Evolutionary conservation across 78 protist genomes (phyloP).

Genomic region (Dictyostelium firmibasis): DNA sequence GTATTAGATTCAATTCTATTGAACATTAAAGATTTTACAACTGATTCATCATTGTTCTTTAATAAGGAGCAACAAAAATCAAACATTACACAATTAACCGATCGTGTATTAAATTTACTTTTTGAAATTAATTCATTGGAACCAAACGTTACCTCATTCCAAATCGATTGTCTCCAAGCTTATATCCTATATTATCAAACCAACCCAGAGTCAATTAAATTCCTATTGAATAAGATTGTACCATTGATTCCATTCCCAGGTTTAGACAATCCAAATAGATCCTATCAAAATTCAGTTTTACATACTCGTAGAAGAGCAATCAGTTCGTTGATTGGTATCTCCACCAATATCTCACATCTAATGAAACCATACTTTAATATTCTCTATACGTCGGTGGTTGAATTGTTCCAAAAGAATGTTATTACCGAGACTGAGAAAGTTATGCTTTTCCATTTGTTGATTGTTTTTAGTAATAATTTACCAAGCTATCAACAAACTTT

Average conservation of each 20-base stretch:
- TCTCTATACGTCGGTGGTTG: slow-evolving; percentile 15
- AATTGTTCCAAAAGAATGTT: background rate
- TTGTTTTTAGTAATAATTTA: background rate
- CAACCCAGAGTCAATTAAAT: slow-evolving; percentile 48
- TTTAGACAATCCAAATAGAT: background rate
- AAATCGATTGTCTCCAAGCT: slow-evolving; percentile 49
- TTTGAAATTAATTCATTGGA: background rate
- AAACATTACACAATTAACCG: background rate
- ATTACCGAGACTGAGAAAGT: slow-evolving; percentile 39
- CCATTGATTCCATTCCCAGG: slow-evolving; percentile 26
- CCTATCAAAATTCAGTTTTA: background rate
- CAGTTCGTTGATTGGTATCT: background rate
- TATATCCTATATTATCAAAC: slow-evolving; percentile 20
- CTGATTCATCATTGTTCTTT: background rate
- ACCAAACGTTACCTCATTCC: slow-evolving; percentile 61
- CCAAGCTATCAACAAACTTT: slow-evolving; percentile 10
- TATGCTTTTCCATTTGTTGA: slow-evolving; percentile 29
- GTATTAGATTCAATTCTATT: background rate
- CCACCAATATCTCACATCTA: background rate
- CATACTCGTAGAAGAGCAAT: slow-evolving; percentile 54
- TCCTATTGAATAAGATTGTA: slow-evolving; percentile 21
- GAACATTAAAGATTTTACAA: background rate
- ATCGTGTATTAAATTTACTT: background rate
- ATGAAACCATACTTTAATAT: slow-evolving; percentile 22
- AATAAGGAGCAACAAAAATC: background rate